phyloP scores from a whole-genome alignment of 495 filamentous ascomycete species.

The Penicillium steckii region DNA sequence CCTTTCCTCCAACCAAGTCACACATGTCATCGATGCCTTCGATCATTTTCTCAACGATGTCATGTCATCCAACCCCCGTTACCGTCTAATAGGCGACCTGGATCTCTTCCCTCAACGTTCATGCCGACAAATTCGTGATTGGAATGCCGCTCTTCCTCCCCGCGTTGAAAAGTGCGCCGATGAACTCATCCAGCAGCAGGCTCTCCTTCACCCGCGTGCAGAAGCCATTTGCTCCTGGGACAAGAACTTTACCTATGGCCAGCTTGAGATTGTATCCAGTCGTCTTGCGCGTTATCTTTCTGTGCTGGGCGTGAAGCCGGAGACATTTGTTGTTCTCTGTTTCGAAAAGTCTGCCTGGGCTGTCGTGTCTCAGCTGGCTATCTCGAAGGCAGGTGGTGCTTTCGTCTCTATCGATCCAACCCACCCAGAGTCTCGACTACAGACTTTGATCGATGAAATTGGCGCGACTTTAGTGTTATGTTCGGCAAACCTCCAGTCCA shows the following conservation, averaged over 20 bases:
- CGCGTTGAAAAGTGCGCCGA: slow-evolving; percentile 45
- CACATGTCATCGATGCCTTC: slow-evolving; percentile 39
- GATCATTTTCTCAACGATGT: slow-evolving; percentile 36
- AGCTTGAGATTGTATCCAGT: slow-evolving; percentile 40
- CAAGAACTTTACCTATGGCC: slow-evolving; percentile 43
- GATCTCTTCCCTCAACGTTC: slow-evolving; percentile 32
- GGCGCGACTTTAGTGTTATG: slow-evolving; percentile 39
- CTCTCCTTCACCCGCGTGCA: slow-evolving; percentile 24
- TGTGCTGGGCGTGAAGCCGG: slow-evolving; percentile 41
- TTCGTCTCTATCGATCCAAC: slow-evolving; percentile 58
- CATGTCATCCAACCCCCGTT: slow-evolving; percentile 25
- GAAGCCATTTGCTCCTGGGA: slow-evolving; percentile 51
- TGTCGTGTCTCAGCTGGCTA: slow-evolving; percentile 51
- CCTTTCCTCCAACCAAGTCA: slow-evolving; percentile 34
- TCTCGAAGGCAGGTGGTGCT: slow-evolving; percentile 59
- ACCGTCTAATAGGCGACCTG: slow-evolving; percentile 32
- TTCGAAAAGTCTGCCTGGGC: slow-evolving; percentile 60
- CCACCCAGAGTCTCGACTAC: slow-evolving; percentile 53
- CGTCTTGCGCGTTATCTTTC: slow-evolving; percentile 36
- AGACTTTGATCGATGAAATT: slow-evolving; percentile 51
- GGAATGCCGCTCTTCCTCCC: slow-evolving; percentile 33
- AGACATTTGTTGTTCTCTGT: slow-evolving; percentile 50
- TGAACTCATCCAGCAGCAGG: slow-evolving; percentile 45
- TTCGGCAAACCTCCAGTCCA: slow-evolving; percentile 30
- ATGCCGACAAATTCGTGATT: slow-evolving; percentile 30